phyloP scores from a whole-genome alignment of 768 basidiomycete species.

The Paxillus involutus region DNA sequence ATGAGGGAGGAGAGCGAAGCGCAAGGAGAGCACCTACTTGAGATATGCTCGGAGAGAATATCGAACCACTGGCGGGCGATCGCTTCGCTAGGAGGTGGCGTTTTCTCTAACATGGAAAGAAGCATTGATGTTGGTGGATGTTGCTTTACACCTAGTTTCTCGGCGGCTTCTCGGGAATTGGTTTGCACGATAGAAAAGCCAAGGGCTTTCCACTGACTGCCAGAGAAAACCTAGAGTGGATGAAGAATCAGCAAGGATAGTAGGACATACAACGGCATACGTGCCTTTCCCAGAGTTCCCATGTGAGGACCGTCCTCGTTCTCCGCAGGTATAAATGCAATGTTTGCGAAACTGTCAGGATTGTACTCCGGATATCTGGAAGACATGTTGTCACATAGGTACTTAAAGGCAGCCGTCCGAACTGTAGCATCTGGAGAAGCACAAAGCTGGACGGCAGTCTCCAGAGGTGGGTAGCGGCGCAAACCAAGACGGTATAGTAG shows the following conservation, averaged over 20 bases:
- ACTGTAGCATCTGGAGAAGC: slow-evolving; percentile 50
- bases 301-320: slow-evolving; percentile 51
- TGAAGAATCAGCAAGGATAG: not conserved
- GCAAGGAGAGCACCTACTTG: slow-evolving; percentile 41
- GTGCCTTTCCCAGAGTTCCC: slow-evolving; percentile 65
- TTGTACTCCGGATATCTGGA: slow-evolving; percentile 61
- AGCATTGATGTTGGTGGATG: slow-evolving; percentile 68
- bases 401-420: slow-evolving; percentile 69
- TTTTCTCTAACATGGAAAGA: slow-evolving; percentile 54
- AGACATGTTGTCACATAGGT: slow-evolving; percentile 74
- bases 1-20: slow-evolving; percentile 3
- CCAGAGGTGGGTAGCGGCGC: slow-evolving; percentile 65
- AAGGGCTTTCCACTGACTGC: slow-evolving; percentile 65
- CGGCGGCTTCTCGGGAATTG: slow-evolving; percentile 47
- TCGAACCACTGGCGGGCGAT: slow-evolving; percentile 69
- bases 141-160: slow-evolving; percentile 66
- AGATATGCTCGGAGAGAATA: slow-evolving; percentile 60
- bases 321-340: slow-evolving; percentile 80
- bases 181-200: slow-evolving; percentile 74
- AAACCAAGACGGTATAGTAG: slow-evolving; percentile 75
- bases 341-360: slow-evolving; percentile 49
- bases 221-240: slow-evolving; percentile 61
- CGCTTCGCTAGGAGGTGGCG: slow-evolving; percentile 53
- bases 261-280: not conserved
- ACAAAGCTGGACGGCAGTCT: slow-evolving; percentile 67